Percentiles rank a stretch among this genome's conserved stretches.
Evolutionary conservation across 371 early-diverging fungal species (phyloP).

Genomic region (Homolaphlyctis polyrhiza): DNA sequence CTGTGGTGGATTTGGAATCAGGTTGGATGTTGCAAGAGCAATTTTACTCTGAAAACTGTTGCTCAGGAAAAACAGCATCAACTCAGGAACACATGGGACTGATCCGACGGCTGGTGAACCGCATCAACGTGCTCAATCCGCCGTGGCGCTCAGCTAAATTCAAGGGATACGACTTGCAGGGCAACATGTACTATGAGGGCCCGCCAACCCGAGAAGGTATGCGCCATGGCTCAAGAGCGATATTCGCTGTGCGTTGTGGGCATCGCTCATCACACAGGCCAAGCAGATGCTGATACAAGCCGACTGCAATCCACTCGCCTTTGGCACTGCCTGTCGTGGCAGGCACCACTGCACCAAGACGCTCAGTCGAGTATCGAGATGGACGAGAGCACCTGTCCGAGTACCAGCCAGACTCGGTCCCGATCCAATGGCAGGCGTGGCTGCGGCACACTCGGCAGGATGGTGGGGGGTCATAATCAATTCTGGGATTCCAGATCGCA

Average conservation of each 20-base stretch:
- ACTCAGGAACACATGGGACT: too few species aligned
- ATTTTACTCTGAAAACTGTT: too few species aligned
- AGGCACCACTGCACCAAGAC: constrained; percentile 23
- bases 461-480: too few species aligned
- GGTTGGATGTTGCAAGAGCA: too few species aligned
- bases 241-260: too few species aligned
- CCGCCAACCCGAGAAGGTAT: constrained; percentile 29
- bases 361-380: constrained; percentile 48
- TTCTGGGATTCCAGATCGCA: too few species aligned
- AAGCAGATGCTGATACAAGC: too few species aligned
- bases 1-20: too few species aligned
- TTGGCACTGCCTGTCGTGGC: too few species aligned
- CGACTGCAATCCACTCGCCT: too few species aligned
- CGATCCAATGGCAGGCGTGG: constrained; percentile 73
- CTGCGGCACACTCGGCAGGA: constrained; percentile 57
- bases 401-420: constrained; percentile 16
- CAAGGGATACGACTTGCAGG: constrained; percentile 52
- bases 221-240: background rate
- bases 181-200: constrained; percentile 70
- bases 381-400: constrained; percentile 9
- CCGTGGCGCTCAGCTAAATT: background rate
- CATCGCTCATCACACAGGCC: too few species aligned
- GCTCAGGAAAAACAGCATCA: too few species aligned
- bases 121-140: background rate
- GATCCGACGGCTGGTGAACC: background rate